Evolutionary conservation across 345 rosid genomes (phyloP).

Genomic region (Gossypium bickii): DNA sequence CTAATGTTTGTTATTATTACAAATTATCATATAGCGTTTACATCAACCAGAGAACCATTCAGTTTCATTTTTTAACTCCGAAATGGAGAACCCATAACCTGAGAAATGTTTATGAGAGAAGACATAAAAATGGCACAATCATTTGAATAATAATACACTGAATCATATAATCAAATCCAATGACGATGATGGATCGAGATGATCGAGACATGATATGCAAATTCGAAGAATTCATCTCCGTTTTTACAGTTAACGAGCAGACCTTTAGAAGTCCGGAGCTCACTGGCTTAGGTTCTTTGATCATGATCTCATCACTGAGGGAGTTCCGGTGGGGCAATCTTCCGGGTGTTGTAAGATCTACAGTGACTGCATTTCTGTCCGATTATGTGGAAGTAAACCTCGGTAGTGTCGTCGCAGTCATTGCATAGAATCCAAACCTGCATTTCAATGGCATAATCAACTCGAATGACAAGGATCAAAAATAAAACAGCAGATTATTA

Average conservation of each 20-base stretch:
- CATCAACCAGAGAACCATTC: neutral
- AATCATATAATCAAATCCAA: neutral
- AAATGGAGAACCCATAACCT: slow-evolving; percentile 13
- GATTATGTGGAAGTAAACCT: slow-evolving; percentile 77
- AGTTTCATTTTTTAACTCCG: neutral
- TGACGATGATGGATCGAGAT: neutral
- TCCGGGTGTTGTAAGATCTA: slow-evolving; percentile 84
- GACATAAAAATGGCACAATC: slow-evolving; percentile 6
- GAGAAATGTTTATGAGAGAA: slow-evolving; percentile 4
- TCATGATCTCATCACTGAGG: slow-evolving; percentile 45
- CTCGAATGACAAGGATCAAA: neutral
- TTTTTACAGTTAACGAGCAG: neutral
- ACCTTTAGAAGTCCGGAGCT: neutral
- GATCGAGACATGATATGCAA: slow-evolving; percentile 9
- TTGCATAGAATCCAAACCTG: slow-evolving; percentile 99
- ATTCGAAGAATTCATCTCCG: neutral
- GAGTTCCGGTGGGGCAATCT: slow-evolving; percentile 73
- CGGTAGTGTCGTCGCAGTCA: slow-evolving; percentile 95
- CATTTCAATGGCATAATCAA: neutral
- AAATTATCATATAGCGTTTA: neutral
- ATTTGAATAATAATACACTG: neutral
- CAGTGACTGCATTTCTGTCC: slow-evolving; percentile 96
- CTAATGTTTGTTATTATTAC: neutral
- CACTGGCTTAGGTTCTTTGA: neutral
- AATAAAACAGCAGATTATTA: neutral